Base-by-base conservation (phyloP, 345 rosid genomes). In the Eucalyptus erythrocorys region DNA sequence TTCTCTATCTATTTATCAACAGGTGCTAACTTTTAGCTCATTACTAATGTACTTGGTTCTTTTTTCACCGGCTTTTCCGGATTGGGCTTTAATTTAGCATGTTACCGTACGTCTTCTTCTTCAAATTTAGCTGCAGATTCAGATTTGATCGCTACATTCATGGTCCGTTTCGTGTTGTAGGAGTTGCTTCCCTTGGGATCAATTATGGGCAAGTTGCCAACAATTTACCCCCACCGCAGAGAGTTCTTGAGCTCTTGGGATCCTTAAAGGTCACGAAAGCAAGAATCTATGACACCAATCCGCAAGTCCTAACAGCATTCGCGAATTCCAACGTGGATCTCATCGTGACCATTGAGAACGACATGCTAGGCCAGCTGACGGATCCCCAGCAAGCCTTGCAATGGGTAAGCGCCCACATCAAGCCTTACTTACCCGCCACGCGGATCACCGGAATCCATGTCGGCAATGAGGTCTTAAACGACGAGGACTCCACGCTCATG, bases 131-230 rank as follows among this genome's bases (percentile, higher is more conserved):
- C 49, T 48, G 47, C 49, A 43, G 40, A 30, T 24, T 68, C 37
- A 43, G 42, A 14, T 87, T 87, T 32, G 40, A 15, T 66, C 53
- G 34, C 45, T 12, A 9, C 64, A 27, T 51, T 43, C 82, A 82
- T 48, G 81, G 27, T 57, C 48, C 42, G 50, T 48, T 55, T 55
- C 26, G 34, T 64, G 55, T 27, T 89, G 21, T 68, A 80, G 87
- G 88, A 90, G 98, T 95, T 10, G 84, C 87, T 10, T 94, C 95
- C 48, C 90, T 97, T 59, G 99, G 99, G 84, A 96, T 98, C 92
- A 98, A 97, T 85, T 98, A 98, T 43, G 99, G 99, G 21, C 99
- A 98, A 93, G 91, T 98, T 45, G 99, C 90, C 15, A 91, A 95
- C 92, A 94, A 97, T 92, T 90, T 98, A 90, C 99, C 95, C 17